Evolutionary conservation across 108 stramenopile genomes (phyloP), one percentile per base, ranked within the genome.

Genomic region (Asterionellopsis glacialis): DNA sequence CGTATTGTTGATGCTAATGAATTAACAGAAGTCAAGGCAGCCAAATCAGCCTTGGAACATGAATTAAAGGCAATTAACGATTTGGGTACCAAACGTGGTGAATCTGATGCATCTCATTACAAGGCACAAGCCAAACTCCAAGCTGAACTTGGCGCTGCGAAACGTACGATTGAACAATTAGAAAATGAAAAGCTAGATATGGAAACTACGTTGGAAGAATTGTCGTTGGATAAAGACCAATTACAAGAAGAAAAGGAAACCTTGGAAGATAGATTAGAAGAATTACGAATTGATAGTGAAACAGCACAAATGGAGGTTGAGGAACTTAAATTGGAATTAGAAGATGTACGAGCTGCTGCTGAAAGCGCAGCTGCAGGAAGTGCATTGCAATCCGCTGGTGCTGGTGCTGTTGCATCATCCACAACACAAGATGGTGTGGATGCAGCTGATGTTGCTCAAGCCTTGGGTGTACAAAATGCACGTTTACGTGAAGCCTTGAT

Each of bases 401-500:
- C 15, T 15, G 33, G 33, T 33, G 33, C 33, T 33, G 33, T 33
- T 7, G 33, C 33, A 7, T 33, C 33, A 33, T 64, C 22, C 7
- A 59, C 41, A 15, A 47, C 22, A 15, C 33, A 53, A 9, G 73
- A 45, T 13, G 64, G 51, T 10, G 60, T 58, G 39, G 55, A 64
- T 33, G 77, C 72, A 19, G 80, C 82, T 27, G 87, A 89, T 43
- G 69, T 72, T 41, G 69, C 80, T 19, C 83, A 79, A 14, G 81
- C 85, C 38, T 69, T 92, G 21, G 52, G 77, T 15, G 55, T 82
- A 16, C 88, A 93, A 61, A 93, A 93, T 71, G 73, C 79, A 1
- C 65, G 91, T n/a, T 60, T 93, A 52, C 84, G 91, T 4, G 87
- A 89, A 18, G 91, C 91, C 27, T 57, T 93, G 47, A 73, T 93